A percentile compares a stretch with the other conserved stretches of the same genome.
These are phyloP conservation scores for Chlamydomonas applanata DNA, from an alignment of 139 green algal genomes.

Conservation along the genomic window DNA sequence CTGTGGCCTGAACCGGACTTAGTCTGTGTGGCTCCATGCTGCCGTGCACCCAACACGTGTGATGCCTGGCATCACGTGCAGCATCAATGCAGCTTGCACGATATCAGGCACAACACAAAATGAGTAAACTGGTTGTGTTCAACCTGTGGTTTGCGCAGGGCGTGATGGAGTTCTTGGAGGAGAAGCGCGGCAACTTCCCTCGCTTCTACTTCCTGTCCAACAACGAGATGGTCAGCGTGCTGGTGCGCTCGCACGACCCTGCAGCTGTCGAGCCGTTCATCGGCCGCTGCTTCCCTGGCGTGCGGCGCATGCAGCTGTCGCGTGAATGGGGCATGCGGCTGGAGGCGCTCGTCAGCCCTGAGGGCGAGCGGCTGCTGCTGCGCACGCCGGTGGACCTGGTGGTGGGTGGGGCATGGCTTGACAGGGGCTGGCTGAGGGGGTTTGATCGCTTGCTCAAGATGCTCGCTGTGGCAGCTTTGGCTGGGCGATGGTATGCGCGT, in stretches of 20 bases:
- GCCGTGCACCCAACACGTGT: no score
- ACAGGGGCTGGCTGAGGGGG: neutral
- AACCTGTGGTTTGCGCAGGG: conserved; percentile 26
- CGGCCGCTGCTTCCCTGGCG: conserved; percentile 46
- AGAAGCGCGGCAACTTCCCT: conserved; percentile 70
- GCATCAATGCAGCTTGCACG: no score
- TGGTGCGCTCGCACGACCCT: conserved; percentile 36
- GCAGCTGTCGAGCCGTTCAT: conserved; percentile 40
- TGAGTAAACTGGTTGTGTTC: no score
- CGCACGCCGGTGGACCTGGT: conserved; percentile 26
- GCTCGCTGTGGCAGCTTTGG: no score
- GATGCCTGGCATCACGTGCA: no score
- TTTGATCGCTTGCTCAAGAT: no score
- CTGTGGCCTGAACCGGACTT: no score
- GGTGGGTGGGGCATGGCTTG: conserved; percentile 8
- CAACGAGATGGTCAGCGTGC: conserved; percentile 51
- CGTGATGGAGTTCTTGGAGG: conserved; percentile 73
- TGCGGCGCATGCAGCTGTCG: conserved; percentile 18
- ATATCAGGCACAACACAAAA: no score
- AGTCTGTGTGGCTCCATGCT: no score
- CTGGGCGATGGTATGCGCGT: no score
- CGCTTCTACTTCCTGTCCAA: conserved; percentile 82
- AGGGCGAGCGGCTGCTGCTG: conserved; percentile 35
- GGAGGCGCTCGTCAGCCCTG: conserved; percentile 31
- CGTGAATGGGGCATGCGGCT: conserved; percentile 25